phyloP scores from a whole-genome alignment of 2,329 filamentous ascomycete genomes.

The Zasmidium angulare region DNA sequence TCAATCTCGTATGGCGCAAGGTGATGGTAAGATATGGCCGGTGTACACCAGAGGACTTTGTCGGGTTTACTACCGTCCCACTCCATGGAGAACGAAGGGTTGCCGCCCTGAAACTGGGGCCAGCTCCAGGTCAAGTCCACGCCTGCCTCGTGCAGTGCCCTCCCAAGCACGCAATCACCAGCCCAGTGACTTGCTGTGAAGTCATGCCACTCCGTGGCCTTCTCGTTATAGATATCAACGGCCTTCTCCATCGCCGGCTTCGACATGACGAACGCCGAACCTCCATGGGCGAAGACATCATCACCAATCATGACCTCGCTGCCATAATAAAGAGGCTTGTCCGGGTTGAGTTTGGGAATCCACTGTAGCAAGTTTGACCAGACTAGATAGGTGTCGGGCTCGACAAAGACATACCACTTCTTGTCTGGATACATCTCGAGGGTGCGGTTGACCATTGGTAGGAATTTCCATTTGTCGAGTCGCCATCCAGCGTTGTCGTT shows the following conservation, averaged over 20 bases:
- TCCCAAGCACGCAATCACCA: constrained; percentile 54
- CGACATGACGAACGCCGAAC: constrained; percentile 45
- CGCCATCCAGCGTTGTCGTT: constrained; percentile 34
- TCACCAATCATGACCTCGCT: constrained; percentile 51
- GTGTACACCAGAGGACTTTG: constrained; percentile 43
- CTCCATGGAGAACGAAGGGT: constrained; percentile 39
- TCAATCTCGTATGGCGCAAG: constrained; percentile 27
- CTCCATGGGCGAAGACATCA: constrained; percentile 43
- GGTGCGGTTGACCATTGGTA: constrained; percentile 42
- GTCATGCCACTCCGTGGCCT: constrained; percentile 43
- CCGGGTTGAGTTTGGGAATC: constrained; percentile 52
- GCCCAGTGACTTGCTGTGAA: constrained; percentile 51
- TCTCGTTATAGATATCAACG: constrained; percentile 39
- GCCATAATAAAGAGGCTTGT: constrained; percentile 53
- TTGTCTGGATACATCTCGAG: constrained; percentile 44
- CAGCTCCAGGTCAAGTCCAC: constrained; percentile 44
- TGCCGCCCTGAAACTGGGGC: constrained; percentile 47
- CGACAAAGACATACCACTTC: constrained; percentile 61
- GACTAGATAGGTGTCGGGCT: constrained; percentile 59
- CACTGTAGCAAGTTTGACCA: constrained; percentile 55
- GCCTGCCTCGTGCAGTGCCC: constrained; percentile 44
- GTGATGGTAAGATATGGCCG: constrained; percentile 40
- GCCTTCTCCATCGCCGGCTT: constrained; percentile 37
- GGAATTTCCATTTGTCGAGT: constrained; percentile 55
- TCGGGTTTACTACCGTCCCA: constrained; percentile 32